Base-by-base conservation (phyloP, 83 land plant genomes). In the Diphasiastrum complanatum region DNA sequence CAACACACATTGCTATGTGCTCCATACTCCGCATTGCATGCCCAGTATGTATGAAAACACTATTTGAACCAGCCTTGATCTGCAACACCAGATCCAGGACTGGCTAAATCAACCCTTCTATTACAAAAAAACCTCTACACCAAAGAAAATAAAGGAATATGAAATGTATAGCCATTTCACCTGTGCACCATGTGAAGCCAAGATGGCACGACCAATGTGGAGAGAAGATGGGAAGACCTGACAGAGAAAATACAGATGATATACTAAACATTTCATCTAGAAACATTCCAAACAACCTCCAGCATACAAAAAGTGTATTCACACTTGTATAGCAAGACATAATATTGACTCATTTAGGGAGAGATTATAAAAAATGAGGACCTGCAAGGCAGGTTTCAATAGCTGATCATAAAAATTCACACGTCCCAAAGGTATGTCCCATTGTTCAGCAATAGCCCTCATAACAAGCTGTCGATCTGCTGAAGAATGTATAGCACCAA, bases 1-100 rank as follows among this genome's bases (percentile, higher is more conserved):
- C 81, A 38, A 86, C 83, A 69, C 90, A 86, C 56, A 72, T 61
- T 45, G 93, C 85, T 64, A 95, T 71, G 19, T 72, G 81, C 61
- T 95, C 99, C 56, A 89, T 71, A 36, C 55, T 27, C 37, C 79
- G 81, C 49, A 90, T 41, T 27, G 93, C 72, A 78, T 79, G 82
- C 19, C 82, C 82, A 19, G 86, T 74, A 46, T 78, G 60, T 14
- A 81, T 87, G 77, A 90, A 95, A 23, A 75, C 58, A n/a, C 68
- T 72, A 45, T 14, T 69, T 31, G 69, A 23, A 28, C 23, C 60
- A 66, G 22, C 35, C 55, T 67, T 69, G 14, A 68, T 16, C 16
- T 30, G n/a, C 16, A 11, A 59, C 5, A 4, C 6, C 4, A 11
- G 8, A 32, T 3, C 14, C 19, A 55, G 20, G 19, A 47, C 43